These are phyloP conservation scores for Monilinia vaccinii-corymbosi DNA, from an alignment of 2,329 filamentous ascomycete genomes.

Conservation along the genomic window DNA sequence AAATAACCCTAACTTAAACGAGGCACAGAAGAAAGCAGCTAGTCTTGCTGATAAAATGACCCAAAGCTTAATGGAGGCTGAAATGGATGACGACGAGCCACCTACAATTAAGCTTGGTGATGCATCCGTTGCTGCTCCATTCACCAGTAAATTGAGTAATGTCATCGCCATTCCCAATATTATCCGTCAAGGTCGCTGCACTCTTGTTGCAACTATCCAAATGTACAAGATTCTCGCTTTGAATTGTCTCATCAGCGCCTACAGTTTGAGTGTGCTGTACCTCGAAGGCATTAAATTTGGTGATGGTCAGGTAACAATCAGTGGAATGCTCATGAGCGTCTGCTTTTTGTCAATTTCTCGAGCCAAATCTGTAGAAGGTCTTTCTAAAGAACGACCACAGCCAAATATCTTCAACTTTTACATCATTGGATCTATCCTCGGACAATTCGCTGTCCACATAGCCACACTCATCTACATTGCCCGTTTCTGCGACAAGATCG, in stretches of 20 bases:
- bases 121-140: conserved; percentile 92
- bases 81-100: conserved; percentile 78
- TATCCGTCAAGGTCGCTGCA: conserved; percentile 94
- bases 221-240: conserved; percentile 99
- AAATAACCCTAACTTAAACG: conserved; percentile 45
- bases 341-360: conserved; percentile 99
- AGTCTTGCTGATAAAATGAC: conserved; percentile 81
- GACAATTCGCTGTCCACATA: conserved; percentile 95
- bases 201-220: conserved; percentile 94
- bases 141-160: conserved; percentile 95
- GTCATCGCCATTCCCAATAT: conserved; percentile 97
- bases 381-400: conserved; percentile 95
- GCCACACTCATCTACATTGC: conserved; percentile 90
- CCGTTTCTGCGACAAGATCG: conserved; percentile 73
- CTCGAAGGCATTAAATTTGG: conserved; percentile 98
- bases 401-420: conserved; percentile 99
- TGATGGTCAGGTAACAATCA: conserved; percentile 96
- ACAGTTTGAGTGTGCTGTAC: conserved; percentile 92
- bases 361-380: conserved; percentile 85
- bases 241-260: conserved; percentile 96
- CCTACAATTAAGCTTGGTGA: conserved; percentile 96
- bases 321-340: conserved; percentile 98
- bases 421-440: conserved; percentile 95
- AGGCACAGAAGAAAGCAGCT: conserved; percentile 63
- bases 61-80: conserved; percentile 77